These are phyloP conservation scores for Ganoderma resinaceum DNA, from an alignment of 1,284 basidiomycete species.

Conservation along the genomic window DNA sequence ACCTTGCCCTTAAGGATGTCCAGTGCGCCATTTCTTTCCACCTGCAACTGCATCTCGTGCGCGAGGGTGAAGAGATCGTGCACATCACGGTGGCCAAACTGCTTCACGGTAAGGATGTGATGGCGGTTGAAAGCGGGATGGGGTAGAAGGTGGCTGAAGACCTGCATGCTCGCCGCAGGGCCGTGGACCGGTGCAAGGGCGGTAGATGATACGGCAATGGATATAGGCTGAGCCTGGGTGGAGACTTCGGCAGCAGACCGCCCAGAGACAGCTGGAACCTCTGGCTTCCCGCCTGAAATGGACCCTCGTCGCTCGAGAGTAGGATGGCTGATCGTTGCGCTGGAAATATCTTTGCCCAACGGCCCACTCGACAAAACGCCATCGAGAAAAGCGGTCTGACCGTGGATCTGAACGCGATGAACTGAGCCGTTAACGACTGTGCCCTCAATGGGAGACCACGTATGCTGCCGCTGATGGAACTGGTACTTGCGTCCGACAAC, in stretches of 20 bases:
- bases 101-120: slow-evolving; percentile 95
- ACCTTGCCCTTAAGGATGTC: slow-evolving; percentile 94
- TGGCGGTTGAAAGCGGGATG: slow-evolving; percentile 84
- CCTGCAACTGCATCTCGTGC: slow-evolving; percentile 95
- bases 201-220: slow-evolving; percentile 16
- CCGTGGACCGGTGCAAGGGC: slow-evolving; percentile 36
- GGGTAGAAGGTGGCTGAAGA: slow-evolving; percentile 52
- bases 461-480: slow-evolving; percentile 55
- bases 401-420: slow-evolving; percentile 92
- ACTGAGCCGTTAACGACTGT: slow-evolving; percentile 77
- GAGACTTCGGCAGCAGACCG: slow-evolving; percentile 23
- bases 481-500: slow-evolving; percentile 82
- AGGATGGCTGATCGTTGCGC: slow-evolving; percentile 63
- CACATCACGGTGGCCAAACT: slow-evolving; percentile 90
- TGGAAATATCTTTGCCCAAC: slow-evolving; percentile 85
- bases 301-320: slow-evolving; percentile 40
- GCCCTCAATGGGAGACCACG: slow-evolving; percentile 89
- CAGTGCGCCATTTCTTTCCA: slow-evolving; percentile 90
- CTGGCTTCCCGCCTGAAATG: slow-evolving; percentile 33
- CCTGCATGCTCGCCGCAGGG: slow-evolving; percentile 48
- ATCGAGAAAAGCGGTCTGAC: slow-evolving; percentile 92
- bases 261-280: slow-evolving; percentile 20
- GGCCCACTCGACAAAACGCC: slow-evolving; percentile 75
- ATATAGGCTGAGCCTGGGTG: slow-evolving; percentile 15
- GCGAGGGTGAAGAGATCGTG: slow-evolving; percentile 96